These are phyloP conservation scores for Talaromyces rugulosus DNA, from an alignment of 2,329 filamentous ascomycete species.

Conservation along the genomic window DNA sequence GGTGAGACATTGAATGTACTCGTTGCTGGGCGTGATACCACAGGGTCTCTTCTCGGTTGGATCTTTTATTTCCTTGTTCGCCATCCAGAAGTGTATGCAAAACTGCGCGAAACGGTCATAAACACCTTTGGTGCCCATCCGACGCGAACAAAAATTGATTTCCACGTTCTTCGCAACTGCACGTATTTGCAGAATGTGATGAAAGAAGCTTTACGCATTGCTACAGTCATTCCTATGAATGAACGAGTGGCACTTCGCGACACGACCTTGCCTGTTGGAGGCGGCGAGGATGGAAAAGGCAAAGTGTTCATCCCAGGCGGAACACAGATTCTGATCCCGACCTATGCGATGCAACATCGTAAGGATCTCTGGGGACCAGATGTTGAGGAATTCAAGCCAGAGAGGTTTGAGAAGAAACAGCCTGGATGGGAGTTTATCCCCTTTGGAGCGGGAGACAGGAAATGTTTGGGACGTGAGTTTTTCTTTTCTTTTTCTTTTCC, in stretches of 20 bases:
- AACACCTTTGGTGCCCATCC: constrained; percentile 26
- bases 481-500: neutral
- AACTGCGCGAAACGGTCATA: constrained; percentile 41
- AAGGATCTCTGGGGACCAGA: constrained; percentile 46
- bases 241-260: constrained; percentile 34
- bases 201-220: constrained; percentile 41
- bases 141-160: constrained; percentile 10
- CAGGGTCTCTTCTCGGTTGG: constrained; percentile 31
- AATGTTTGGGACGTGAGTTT: constrained; percentile 21
- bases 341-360: constrained; percentile 70
- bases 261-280: constrained; percentile 48
- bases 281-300: constrained; percentile 55
- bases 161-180: constrained; percentile 10
- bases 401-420: constrained; percentile 13
- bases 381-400: constrained; percentile 27
- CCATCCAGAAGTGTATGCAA: constrained; percentile 22
- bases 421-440: constrained; percentile 42
- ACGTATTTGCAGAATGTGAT: constrained; percentile 22
- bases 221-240: constrained; percentile 46
- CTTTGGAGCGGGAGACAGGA: constrained; percentile 24
- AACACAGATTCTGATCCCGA: constrained; percentile 62
- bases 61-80: constrained; percentile 29
- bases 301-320: constrained; percentile 65
- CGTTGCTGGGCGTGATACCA: constrained; percentile 35
- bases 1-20: constrained; percentile 45